Conservation (phyloP, 2,329 filamentous ascomycete genomes). For the Scorias spongiosa region DNA sequence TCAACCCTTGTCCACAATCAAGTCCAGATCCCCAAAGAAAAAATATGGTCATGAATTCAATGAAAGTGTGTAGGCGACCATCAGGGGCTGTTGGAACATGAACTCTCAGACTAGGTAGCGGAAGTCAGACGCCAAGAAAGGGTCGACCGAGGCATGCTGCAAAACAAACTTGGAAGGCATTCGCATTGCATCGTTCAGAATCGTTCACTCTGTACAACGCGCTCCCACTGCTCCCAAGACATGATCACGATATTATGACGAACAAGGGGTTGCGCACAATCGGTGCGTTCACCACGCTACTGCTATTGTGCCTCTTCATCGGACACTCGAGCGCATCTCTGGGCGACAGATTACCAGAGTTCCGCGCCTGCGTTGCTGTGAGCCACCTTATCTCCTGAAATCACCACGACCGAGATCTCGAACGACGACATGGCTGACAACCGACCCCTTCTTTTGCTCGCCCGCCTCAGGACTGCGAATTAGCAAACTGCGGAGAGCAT, state of each 20-base stretch:
- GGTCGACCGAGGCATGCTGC: no score
- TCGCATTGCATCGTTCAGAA: no score
- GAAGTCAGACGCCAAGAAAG: no score
- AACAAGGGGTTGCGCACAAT: not conserved
- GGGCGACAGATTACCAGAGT: slow-evolving; percentile 77
- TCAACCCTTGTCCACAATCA: no score
- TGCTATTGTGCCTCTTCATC: slow-evolving; percentile 1
- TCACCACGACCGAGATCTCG: not conserved
- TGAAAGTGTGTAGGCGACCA: no score
- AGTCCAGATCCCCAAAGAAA: no score
- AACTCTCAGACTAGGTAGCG: no score
- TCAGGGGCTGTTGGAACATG: no score
- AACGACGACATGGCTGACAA: slow-evolving; percentile 5
- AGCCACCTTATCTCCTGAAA: slow-evolving; percentile 10
- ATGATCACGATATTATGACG: not conserved
- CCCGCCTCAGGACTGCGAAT: slow-evolving; percentile 51
- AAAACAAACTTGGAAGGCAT: no score
- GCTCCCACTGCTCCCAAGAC: no score
- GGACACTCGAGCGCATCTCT: slow-evolving; percentile 46
- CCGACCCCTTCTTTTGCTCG: slow-evolving; percentile 2
- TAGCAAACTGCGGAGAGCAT: slow-evolving; percentile 60
- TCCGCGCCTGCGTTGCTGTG: slow-evolving; percentile 74
- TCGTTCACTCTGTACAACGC: no score
- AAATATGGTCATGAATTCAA: no score
- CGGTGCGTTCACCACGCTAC: not conserved